These are phyloP conservation scores for Cladophialophora carrionii DNA, from an alignment of 2,329 filamentous ascomycete species.

Conservation along the genomic window DNA sequence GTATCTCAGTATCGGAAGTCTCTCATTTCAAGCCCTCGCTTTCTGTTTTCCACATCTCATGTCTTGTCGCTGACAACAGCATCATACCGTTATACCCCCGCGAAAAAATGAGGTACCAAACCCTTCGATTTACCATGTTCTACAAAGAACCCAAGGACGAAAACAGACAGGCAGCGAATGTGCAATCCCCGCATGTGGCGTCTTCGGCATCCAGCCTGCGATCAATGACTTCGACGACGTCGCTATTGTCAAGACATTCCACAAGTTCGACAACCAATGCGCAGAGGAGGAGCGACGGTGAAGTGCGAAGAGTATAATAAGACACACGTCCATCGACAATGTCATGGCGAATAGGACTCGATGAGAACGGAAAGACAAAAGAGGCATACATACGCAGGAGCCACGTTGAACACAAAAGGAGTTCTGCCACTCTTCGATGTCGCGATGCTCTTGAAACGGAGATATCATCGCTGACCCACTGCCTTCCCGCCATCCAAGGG, in stretches of 20 bases:
- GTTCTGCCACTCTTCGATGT: neutral
- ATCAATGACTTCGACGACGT: constrained; percentile 33
- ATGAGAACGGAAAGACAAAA: neutral
- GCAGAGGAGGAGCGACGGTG: constrained; percentile 10
- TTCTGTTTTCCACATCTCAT: neutral
- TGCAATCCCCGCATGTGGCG: constrained; percentile 4
- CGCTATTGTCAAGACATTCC: constrained; percentile 32
- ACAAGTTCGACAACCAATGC: constrained; percentile 14
- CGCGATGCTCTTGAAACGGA: neutral
- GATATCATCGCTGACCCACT: neutral
- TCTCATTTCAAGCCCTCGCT: constrained; percentile 10
- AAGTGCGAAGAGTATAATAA: constrained; percentile 12
- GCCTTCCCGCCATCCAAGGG: neutral
- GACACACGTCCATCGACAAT: neutral
- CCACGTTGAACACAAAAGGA: neutral
- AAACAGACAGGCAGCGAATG: constrained; percentile 16
- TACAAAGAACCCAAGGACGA: constrained; percentile 37
- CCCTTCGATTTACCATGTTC: constrained; percentile 38
- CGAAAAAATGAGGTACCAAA: constrained; percentile 39
- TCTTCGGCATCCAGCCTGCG: constrained; percentile 33
- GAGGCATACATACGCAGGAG: neutral
- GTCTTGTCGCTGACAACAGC: constrained; percentile 4
- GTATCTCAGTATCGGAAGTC: constrained; percentile 2
- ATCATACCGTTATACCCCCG: neutral
- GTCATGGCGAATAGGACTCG: neutral